Conservation (phyloP, 345 rosid species). For the Gossypium arboreum region DNA sequence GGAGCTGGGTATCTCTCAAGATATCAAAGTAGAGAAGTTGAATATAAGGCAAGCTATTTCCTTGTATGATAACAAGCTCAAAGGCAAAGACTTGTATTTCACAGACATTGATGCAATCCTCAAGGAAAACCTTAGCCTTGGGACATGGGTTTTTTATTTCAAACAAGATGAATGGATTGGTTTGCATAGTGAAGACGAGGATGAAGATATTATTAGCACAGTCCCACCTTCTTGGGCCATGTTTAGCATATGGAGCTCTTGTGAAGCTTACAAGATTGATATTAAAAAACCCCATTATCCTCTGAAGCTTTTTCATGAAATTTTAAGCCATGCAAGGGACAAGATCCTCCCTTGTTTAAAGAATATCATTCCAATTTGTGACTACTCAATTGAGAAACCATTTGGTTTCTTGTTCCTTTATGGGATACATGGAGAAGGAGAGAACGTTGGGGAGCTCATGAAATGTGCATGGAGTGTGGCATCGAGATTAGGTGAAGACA, state of each 20-base stretch:
- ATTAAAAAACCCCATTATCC: constrained; percentile 26
- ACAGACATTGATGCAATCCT: constrained; percentile 41
- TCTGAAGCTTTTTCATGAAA: constrained; percentile 27
- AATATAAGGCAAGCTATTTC: constrained; percentile 42
- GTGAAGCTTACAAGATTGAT: constrained; percentile 36
- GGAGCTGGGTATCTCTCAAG: constrained; percentile 14
- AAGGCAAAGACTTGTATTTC: constrained; percentile 39
- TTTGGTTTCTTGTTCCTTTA: constrained; percentile 46
- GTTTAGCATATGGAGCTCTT: constrained; percentile 61
- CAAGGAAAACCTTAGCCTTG: constrained; percentile 43
- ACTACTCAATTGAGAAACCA: constrained; percentile 23
- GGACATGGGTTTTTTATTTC: constrained; percentile 56
- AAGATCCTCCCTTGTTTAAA: constrained; percentile 41
- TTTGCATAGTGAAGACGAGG: constrained; percentile 11
- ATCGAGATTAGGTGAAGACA: constrained; percentile 32
- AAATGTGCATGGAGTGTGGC: constrained; percentile 39
- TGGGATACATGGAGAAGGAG: constrained; percentile 51
- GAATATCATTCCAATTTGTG: constrained; percentile 20
- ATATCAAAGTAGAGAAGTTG: constrained; percentile 39
- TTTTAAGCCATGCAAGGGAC: constrained; percentile 29
- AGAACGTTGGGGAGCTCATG: constrained; percentile 41
- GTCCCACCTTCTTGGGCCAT: constrained; percentile 40
- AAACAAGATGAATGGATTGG: constrained; percentile 33
- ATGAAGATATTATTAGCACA: constrained; percentile 15
- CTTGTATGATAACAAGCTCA: constrained; percentile 38